Conservation (phyloP, 331 rosid genomes). For the Spiraea crenata region DNA sequence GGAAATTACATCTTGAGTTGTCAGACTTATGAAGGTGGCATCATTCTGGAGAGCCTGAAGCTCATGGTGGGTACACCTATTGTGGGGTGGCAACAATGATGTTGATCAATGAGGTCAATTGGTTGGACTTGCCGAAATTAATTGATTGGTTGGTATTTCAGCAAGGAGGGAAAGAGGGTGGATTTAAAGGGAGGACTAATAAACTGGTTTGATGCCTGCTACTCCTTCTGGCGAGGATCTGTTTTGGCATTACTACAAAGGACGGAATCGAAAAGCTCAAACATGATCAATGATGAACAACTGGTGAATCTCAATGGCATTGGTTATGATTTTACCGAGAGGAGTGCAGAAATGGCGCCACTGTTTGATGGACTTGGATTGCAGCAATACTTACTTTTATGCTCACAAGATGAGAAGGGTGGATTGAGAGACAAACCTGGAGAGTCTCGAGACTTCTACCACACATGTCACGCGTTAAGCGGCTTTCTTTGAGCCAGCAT, state of each 20-base stretch:
- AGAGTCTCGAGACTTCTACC: background rate
- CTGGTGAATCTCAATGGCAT: no score
- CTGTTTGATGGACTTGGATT: background rate
- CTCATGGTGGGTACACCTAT: constrained; percentile 96
- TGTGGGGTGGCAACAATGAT: constrained; percentile 91
- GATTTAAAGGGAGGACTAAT: constrained; percentile 95
- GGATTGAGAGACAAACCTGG: background rate
- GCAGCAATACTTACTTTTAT: background rate
- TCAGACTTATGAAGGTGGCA: constrained; percentile 94
- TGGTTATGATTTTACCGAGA: no score
- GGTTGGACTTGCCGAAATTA: constrained; percentile 69
- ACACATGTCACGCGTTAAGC: constrained; percentile 32
- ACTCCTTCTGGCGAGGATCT: constrained; percentile 98
- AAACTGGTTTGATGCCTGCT: constrained; percentile 94
- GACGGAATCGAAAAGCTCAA: no score
- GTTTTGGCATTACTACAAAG: constrained; percentile 65
- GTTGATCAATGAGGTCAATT: constrained; percentile 73
- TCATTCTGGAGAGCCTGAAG: constrained; percentile 96
- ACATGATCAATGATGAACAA: no score
- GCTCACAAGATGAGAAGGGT: background rate
- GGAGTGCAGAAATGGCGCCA: no score
- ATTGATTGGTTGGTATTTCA: constrained; percentile 82
- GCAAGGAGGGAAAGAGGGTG: constrained; percentile 79
- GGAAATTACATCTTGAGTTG: constrained; percentile 86
- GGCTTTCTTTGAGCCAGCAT: constrained; percentile 72